phyloP scores from a whole-genome alignment of 208 protist species.

The Acanthamoeba royreba region DNA sequence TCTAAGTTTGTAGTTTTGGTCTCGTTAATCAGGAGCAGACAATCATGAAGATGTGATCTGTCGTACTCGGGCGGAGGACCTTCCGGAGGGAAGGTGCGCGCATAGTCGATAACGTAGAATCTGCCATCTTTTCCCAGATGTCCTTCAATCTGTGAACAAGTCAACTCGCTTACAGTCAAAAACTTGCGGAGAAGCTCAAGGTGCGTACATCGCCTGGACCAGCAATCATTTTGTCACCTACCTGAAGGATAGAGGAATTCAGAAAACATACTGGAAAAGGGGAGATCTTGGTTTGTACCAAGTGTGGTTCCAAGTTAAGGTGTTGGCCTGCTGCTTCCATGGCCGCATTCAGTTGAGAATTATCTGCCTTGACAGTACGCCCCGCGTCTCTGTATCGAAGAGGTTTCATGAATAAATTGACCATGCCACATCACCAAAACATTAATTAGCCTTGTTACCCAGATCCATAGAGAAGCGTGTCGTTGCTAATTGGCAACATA shows the following conservation, averaged over 20 bases:
- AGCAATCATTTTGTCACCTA: background rate
- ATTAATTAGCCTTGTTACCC: background rate
- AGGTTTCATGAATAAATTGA: too few species aligned
- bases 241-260: background rate
- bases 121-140: background rate
- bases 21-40: too few species aligned
- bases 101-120: slow-evolving; percentile 25
- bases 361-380: background rate
- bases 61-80: background rate
- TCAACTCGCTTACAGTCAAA: background rate
- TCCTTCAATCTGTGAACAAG: slow-evolving; percentile 14
- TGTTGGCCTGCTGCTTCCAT: background rate
- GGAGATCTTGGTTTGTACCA: background rate
- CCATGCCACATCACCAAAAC: too few species aligned
- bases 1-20: too few species aligned
- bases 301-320: background rate
- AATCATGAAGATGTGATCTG: background rate
- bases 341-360: background rate
- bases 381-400: background rate
- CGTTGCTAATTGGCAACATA: background rate
- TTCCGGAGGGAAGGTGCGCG: background rate
- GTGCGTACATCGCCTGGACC: background rate
- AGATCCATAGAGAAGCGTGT: slow-evolving; percentile 26
- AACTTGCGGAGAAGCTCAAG: background rate
- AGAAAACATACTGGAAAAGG: background rate